Evolutionary conservation across 2,329 filamentous ascomycete species (phyloP).

Genomic region (Dactylellina haptotyla): DNA sequence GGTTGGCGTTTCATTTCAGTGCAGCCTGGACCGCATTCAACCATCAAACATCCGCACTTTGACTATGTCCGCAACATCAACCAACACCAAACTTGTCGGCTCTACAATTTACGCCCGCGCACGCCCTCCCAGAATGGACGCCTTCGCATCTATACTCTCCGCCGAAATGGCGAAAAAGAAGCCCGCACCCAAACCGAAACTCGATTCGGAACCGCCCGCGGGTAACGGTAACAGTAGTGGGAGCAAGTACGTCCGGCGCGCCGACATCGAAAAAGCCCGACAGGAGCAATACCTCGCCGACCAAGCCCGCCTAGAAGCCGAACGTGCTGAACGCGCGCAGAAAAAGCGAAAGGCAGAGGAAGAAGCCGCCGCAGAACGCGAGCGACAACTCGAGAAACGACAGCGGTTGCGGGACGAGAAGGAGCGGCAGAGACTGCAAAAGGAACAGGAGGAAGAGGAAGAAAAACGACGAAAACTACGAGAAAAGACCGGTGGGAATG

Average conservation of each 20-base stretch:
- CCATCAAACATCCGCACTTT: not conserved
- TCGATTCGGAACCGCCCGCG: slow-evolving; percentile 56
- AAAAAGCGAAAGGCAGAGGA: slow-evolving; percentile 92
- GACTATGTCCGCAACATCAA: not conserved
- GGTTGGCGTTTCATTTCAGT: not conserved
- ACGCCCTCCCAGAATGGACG: slow-evolving; percentile 72
- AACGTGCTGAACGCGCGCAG: slow-evolving; percentile 74
- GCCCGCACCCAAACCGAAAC: slow-evolving; percentile 66
- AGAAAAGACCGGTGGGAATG: slow-evolving; percentile 54
- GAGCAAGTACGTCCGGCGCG: slow-evolving; percentile 83
- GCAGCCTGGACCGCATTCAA: not conserved
- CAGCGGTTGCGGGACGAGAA: slow-evolving; percentile 81
- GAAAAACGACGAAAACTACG: slow-evolving; percentile 63
- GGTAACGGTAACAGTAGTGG: slow-evolving; percentile 61
- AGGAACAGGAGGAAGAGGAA: slow-evolving; percentile 59
- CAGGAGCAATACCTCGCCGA: slow-evolving; percentile 82
- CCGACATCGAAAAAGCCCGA: slow-evolving; percentile 85
- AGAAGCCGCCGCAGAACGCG: slow-evolving; percentile 73
- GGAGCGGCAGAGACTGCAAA: slow-evolving; percentile 72
- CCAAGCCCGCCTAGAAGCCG: slow-evolving; percentile 77
- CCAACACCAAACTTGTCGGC: not conserved
- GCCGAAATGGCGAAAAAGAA: slow-evolving; percentile 84
- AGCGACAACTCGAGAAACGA: slow-evolving; percentile 78
- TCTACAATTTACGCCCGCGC: not conserved
- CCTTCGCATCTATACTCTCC: slow-evolving; percentile 89